These are phyloP conservation scores for Tolypocladium ophioglossoides DNA, from an alignment of 2,329 filamentous ascomycete genomes.

Conservation along the genomic window DNA sequence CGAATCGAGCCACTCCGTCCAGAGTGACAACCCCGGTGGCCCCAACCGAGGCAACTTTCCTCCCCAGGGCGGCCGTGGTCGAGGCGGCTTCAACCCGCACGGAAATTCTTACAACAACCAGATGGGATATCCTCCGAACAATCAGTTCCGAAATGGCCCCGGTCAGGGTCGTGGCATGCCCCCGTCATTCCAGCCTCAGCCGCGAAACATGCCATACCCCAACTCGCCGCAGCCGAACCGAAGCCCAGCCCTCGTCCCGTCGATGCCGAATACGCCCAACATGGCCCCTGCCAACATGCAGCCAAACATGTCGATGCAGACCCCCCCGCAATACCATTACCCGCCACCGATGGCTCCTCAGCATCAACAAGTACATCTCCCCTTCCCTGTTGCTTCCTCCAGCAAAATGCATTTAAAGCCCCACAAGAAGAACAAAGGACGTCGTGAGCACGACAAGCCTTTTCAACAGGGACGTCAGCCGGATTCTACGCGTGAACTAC, in stretches of 20 bases:
- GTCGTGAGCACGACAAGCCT: slow-evolving; percentile 36
- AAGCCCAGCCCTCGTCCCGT: slow-evolving; percentile 56
- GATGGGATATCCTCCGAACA: slow-evolving; percentile 32
- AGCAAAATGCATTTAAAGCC: slow-evolving; percentile 27
- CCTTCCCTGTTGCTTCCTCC: slow-evolving; percentile 22
- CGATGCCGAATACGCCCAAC: slow-evolving; percentile 59
- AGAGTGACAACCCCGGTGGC: slow-evolving; percentile 31
- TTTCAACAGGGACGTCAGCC: slow-evolving; percentile 26
- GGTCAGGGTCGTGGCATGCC: slow-evolving; percentile 44
- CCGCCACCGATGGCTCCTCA: slow-evolving; percentile 45
- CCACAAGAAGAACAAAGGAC: slow-evolving; percentile 33
- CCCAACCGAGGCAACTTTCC: slow-evolving; percentile 47
- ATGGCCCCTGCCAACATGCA: slow-evolving; percentile 49
- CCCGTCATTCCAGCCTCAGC: slow-evolving; percentile 33
- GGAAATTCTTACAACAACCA: slow-evolving; percentile 33
- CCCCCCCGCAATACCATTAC: slow-evolving; percentile 51
- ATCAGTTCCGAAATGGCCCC: slow-evolving; percentile 28
- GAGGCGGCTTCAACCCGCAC: slow-evolving; percentile 35
- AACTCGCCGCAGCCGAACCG: slow-evolving; percentile 57
- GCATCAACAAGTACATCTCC: slow-evolving; percentile 52
- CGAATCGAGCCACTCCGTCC: slow-evolving; percentile 75
- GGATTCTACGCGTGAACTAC: slow-evolving; percentile 25
- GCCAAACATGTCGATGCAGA: slow-evolving; percentile 51
- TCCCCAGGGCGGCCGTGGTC: slow-evolving; percentile 37
- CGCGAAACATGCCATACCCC: slow-evolving; percentile 34